A percentile compares a stretch with the other conserved stretches of the same genome.
Conservation (phyloP, 2,329 filamentous ascomycete genomes). For the Huntiella savannae region DNA sequence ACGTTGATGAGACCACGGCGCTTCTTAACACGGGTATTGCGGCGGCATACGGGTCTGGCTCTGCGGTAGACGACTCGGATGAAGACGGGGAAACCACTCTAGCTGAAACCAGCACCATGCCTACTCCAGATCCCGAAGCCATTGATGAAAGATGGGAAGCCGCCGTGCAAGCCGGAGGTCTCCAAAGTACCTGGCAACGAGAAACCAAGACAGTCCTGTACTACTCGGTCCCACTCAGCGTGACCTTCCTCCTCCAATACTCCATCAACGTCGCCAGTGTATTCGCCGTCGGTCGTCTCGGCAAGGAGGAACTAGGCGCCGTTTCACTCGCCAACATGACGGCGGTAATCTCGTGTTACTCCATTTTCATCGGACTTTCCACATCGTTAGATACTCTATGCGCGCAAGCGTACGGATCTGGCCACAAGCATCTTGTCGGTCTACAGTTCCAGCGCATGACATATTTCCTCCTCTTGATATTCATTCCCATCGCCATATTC, state of each 20-base stretch:
- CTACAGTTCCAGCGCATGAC: slow-evolving; percentile 68
- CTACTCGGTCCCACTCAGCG: slow-evolving; percentile 51
- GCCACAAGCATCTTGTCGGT: slow-evolving; percentile 72
- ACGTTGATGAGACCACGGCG: slow-evolving; percentile 4
- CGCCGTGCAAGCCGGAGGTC: slow-evolving; percentile 60
- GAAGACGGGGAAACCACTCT: slow-evolving; percentile 13
- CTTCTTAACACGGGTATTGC: background rate
- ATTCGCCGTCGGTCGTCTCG: slow-evolving; percentile 59
- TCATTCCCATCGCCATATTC: slow-evolving; percentile 50
- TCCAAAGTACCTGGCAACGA: slow-evolving; percentile 79
- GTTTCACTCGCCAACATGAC: slow-evolving; percentile 47
- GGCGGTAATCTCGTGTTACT: slow-evolving; percentile 58
- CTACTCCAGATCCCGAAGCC: slow-evolving; percentile 30
- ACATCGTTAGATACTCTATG: slow-evolving; percentile 86
- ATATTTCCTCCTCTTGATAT: slow-evolving; percentile 53
- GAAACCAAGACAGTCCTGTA: slow-evolving; percentile 63
- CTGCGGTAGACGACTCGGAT: slow-evolving; percentile 15
- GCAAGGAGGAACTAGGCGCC: slow-evolving; percentile 36
- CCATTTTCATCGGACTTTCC: slow-evolving; percentile 65
- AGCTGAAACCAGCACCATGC: slow-evolving; percentile 17
- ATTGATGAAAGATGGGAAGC: slow-evolving; percentile 67
- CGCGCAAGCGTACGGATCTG: slow-evolving; percentile 82
- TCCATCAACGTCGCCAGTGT: slow-evolving; percentile 68
- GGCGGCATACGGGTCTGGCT: slow-evolving; percentile 1
- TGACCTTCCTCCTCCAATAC: slow-evolving; percentile 65